Evolutionary conservation across 352 stramenopile genomes (phyloP).

Genomic region (Phytophthora pinifolia): DNA sequence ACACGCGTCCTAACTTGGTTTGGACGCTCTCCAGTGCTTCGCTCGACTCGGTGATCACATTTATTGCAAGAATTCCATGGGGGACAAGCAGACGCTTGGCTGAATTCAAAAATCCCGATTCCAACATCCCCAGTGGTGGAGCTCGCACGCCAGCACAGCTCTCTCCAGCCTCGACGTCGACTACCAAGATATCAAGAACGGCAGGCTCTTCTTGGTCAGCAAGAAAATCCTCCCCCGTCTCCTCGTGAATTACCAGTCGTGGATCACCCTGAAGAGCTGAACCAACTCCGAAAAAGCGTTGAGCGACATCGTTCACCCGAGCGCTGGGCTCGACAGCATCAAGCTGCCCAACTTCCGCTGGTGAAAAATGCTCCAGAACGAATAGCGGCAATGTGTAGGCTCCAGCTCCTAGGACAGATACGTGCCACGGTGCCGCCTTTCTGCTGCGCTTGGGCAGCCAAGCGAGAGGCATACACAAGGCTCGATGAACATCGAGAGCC

Average conservation of each 20-base stretch:
- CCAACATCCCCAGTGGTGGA: constrained; percentile 45
- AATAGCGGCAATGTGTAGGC: constrained; percentile 60
- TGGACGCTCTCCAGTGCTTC: constrained; percentile 31
- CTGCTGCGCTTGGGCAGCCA: constrained; percentile 19
- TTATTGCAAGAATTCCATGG: constrained; percentile 48
- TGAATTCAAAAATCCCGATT: constrained; percentile 32
- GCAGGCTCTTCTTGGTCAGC: constrained; percentile 11
- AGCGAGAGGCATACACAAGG: constrained; percentile 45
- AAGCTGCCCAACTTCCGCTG: constrained; percentile 29
- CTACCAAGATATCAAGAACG: constrained; percentile 44
- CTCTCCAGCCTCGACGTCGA: constrained; percentile 70
- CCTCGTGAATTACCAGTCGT: constrained; percentile 39
- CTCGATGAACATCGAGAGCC: constrained; percentile 69
- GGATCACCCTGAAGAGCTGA: constrained; percentile 20
- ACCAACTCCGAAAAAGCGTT: constrained; percentile 46
- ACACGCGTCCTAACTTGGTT: constrained; percentile 27
- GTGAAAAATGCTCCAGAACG: constrained; percentile 37
- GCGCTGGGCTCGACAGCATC: constrained; percentile 63
- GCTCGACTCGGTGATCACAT: constrained; percentile 55
- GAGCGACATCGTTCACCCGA: constrained; percentile 45
- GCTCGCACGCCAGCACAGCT: constrained; percentile 37
- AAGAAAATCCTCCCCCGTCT: constrained; percentile 51
- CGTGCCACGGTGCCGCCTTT: constrained; percentile 12
- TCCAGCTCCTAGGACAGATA: constrained; percentile 59
- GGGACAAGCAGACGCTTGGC: constrained; percentile 31